phyloP scores from a whole-genome alignment of 1,284 basidiomycete genomes.

The Austroboletus rostrupii region DNA sequence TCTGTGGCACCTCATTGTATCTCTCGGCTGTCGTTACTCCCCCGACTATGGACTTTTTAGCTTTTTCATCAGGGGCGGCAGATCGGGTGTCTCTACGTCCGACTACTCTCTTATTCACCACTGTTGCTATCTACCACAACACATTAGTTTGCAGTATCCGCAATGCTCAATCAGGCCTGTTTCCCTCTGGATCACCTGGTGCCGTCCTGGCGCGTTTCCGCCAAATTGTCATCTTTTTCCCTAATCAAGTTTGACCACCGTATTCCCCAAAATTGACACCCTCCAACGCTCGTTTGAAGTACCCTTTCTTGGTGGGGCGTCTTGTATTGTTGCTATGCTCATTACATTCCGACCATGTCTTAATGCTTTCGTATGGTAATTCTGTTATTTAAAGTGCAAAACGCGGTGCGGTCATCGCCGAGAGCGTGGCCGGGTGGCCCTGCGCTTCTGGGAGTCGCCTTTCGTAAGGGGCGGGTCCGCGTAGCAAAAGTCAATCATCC shows the following conservation, averaged over 20 bases:
- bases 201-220: slow-evolving; percentile 18
- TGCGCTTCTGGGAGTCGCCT: slow-evolving; percentile 15
- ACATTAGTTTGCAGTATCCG: slow-evolving; percentile 22
- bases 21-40: slow-evolving; percentile 15
- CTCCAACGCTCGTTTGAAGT: slow-evolving; percentile 28
- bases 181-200: slow-evolving; percentile 17
- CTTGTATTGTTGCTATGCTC: slow-evolving; percentile 35
- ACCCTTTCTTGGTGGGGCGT: slow-evolving; percentile 26
- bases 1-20: slow-evolving; percentile 28
- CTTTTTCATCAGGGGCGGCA: slow-evolving; percentile 15
- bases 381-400: slow-evolving; percentile 24
- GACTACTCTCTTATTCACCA: slow-evolving; percentile 14
- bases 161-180: slow-evolving; percentile 23
- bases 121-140: slow-evolving; percentile 26
- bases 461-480: not conserved
- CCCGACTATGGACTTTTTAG: slow-evolving; percentile 15
- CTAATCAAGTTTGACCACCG: slow-evolving; percentile 13
- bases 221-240: slow-evolving; percentile 13
- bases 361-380: slow-evolving; percentile 38
- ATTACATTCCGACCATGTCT: slow-evolving; percentile 33
- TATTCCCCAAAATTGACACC: slow-evolving; percentile 25
- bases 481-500: slow-evolving; percentile 13
- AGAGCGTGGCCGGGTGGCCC: slow-evolving; percentile 1
- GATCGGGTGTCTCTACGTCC: slow-evolving; percentile 21
- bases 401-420: slow-evolving; percentile 5